Conservation (phyloP, 352 stramenopile genomes). For the Thalassiosira gravida region DNA sequence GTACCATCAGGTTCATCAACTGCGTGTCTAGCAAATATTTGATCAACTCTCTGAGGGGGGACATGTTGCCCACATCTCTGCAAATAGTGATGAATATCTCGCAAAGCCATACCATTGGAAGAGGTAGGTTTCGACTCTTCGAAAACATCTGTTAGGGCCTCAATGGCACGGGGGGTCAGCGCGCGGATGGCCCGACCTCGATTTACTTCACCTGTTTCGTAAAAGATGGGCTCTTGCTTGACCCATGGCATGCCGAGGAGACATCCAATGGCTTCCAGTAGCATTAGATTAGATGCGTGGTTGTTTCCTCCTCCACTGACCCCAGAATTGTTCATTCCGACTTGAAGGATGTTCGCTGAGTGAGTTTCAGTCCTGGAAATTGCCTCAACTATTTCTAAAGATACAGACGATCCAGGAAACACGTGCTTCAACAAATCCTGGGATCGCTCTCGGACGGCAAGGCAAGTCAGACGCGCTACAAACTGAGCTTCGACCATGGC, state of each 20-base stretch:
- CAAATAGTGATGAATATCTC: slow-evolving; percentile 79
- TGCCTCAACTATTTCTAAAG: slow-evolving; percentile 65
- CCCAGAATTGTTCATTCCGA: slow-evolving; percentile 70
- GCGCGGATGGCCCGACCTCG: slow-evolving; percentile 51
- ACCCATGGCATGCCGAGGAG: slow-evolving; percentile 67
- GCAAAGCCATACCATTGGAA: slow-evolving; percentile 71
- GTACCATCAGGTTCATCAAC: slow-evolving; percentile 48
- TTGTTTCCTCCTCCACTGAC: slow-evolving; percentile 37
- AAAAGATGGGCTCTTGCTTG: slow-evolving; percentile 61
- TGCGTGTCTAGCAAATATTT: slow-evolving; percentile 81
- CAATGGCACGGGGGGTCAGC: slow-evolving; percentile 61
- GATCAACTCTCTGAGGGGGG: slow-evolving; percentile 74
- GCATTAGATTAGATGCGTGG: slow-evolving; percentile 23
- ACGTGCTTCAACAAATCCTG: slow-evolving; percentile 44
- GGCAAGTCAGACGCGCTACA: slow-evolving; percentile 66
- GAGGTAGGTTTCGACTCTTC: slow-evolving; percentile 70
- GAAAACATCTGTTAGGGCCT: slow-evolving; percentile 74
- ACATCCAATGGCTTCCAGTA: slow-evolving; percentile 77
- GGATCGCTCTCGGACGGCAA: slow-evolving; percentile 67
- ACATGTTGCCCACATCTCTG: slow-evolving; percentile 67
- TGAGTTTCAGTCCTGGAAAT: slow-evolving; percentile 69
- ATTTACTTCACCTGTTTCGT: slow-evolving; percentile 66
- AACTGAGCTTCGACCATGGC: slow-evolving; percentile 74
- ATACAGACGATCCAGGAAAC: slow-evolving; percentile 76
- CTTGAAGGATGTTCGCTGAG: slow-evolving; percentile 58